A percentile compares a stretch with the other conserved stretches of the same genome.
Evolutionary conservation across 306 rosid species (phyloP).

Genomic region (Geum urbanum): DNA sequence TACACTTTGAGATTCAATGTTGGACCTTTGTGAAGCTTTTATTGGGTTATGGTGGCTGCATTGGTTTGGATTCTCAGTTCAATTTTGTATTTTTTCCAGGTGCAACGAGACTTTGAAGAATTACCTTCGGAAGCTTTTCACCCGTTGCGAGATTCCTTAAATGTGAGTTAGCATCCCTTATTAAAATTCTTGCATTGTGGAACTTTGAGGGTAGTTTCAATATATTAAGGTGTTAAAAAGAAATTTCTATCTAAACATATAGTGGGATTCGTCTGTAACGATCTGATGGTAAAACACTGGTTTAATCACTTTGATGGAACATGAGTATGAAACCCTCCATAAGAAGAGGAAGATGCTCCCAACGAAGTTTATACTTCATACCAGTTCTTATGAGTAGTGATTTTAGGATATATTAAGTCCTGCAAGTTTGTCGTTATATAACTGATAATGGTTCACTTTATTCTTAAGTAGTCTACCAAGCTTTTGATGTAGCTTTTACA

Average conservation of each 20-base stretch:
- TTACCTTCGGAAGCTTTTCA: constrained; percentile 92
- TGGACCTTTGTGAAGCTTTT: constrained; percentile 11
- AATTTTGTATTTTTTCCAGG: constrained; percentile 42
- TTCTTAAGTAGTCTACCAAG: not conserved
- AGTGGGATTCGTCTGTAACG: constrained; percentile 1
- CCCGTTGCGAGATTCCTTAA: constrained; percentile 89
- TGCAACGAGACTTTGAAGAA: constrained; percentile 94
- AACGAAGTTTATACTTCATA: not conserved
- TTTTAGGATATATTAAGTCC: not conserved
- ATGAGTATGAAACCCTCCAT: too few species aligned
- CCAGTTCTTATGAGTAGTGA: not conserved
- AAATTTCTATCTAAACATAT: not conserved
- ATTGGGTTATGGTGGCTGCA: constrained; percentile 18
- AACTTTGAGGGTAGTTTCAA: constrained; percentile 6
- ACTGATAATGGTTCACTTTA: not conserved
- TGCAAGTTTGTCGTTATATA: not conserved
- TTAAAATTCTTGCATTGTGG: constrained; percentile 5
- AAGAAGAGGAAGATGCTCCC: not conserved
- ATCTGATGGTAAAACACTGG: not conserved
- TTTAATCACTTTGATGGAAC: not conserved
- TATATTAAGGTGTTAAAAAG: not conserved
- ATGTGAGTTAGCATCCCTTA: constrained; percentile 64
- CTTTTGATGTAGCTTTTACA: not conserved
- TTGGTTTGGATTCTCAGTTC: constrained; percentile 30
- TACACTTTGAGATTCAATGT: not conserved